phyloP scores from a whole-genome alignment of 1,139 yeast genomes.

The Spencermartinsiella ligniputridi region DNA sequence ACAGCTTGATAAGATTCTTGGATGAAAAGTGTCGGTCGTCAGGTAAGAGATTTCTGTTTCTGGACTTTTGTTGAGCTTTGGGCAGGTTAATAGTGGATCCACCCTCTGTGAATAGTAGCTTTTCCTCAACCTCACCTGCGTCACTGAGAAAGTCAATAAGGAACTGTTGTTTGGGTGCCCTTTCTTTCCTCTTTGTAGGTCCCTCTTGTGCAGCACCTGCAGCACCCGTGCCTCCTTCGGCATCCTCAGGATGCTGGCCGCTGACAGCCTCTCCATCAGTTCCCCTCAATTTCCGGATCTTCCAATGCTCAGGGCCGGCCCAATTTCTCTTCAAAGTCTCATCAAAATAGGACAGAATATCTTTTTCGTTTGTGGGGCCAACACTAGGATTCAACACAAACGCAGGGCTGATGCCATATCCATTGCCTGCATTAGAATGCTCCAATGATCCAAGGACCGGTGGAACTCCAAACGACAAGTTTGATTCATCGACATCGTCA shows the following conservation, averaged over 20 bases:
- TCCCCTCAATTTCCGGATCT: slow-evolving; percentile 57
- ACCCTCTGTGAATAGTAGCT: slow-evolving; percentile 49
- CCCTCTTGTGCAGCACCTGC: slow-evolving; percentile 15
- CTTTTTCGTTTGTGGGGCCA: slow-evolving; percentile 43
- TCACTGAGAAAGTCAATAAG: slow-evolving; percentile 50
- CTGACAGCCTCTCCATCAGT: slow-evolving; percentile 9
- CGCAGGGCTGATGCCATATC: slow-evolving; percentile 6
- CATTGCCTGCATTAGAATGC: neutral
- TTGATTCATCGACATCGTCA: slow-evolving; percentile 27
- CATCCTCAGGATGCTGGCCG: slow-evolving; percentile 20
- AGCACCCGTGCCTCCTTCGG: slow-evolving; percentile 14
- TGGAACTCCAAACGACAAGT: slow-evolving; percentile 17
- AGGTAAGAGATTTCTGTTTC: slow-evolving; percentile 53
- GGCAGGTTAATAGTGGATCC: slow-evolving; percentile 40
- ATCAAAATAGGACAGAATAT: slow-evolving; percentile 77
- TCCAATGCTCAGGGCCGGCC: slow-evolving; percentile 97
- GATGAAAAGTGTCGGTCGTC: slow-evolving; percentile 74
- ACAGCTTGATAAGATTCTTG: slow-evolving; percentile 59
- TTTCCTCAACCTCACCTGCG: slow-evolving; percentile 43
- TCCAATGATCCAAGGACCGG: neutral
- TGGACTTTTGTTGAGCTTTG: slow-evolving; percentile 39
- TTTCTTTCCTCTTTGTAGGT: slow-evolving; percentile 26
- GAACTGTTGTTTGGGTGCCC: slow-evolving; percentile 35
- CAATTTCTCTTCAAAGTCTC: slow-evolving; percentile 64
- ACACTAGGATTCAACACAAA: slow-evolving; percentile 7